phyloP scores from a whole-genome alignment of 2,329 filamentous ascomycete genomes.

The Penicillium sp. region DNA sequence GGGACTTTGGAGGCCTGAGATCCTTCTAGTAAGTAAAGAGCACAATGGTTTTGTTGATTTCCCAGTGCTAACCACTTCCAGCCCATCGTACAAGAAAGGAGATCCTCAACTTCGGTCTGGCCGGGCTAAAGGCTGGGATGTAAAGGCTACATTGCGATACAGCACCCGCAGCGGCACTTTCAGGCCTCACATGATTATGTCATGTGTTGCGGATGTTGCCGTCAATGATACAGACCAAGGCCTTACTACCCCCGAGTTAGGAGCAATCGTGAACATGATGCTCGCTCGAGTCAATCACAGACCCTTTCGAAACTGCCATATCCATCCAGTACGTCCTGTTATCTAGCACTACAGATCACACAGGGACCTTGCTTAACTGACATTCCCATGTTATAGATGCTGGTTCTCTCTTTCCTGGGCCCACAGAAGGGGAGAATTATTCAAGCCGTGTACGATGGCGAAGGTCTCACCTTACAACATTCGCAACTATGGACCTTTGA shows the following conservation, averaged over 20 bases:
- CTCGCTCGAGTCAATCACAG: neutral
- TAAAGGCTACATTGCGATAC: neutral
- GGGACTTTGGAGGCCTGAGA: neutral
- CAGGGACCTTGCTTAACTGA: neutral
- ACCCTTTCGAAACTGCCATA: neutral
- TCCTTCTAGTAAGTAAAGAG: neutral
- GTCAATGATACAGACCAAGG: neutral
- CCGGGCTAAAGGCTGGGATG: neutral
- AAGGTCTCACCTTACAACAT: neutral
- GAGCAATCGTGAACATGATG: neutral
- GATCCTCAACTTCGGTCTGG: neutral
- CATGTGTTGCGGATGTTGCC: neutral
- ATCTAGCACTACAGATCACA: neutral
- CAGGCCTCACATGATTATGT: neutral
- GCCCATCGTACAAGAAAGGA: neutral
- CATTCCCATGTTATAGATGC: neutral
- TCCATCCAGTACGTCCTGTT: neutral
- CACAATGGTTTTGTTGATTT: neutral
- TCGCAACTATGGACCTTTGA: neutral
- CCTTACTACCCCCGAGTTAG: neutral
- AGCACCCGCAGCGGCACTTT: neutral
- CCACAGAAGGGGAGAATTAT: neutral
- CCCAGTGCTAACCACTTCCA: neutral
- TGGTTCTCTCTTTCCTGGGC: neutral
- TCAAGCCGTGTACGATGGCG: neutral